phyloP scores from a whole-genome alignment of 768 basidiomycete genomes.

The Psilocybe tampanensis region DNA sequence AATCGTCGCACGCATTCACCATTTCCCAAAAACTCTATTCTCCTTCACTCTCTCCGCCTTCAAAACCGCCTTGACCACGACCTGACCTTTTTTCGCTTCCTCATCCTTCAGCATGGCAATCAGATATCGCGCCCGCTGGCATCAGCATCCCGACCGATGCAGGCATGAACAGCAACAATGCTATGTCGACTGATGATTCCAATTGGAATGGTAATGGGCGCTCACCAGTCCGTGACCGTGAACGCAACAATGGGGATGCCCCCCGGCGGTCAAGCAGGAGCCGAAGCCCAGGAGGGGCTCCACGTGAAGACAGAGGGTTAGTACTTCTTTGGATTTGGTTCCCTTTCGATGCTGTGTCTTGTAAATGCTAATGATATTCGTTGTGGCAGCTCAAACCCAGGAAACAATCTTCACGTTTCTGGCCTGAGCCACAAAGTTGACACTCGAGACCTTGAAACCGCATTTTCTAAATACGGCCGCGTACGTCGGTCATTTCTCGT shows the following conservation, averaged over 20 bases:
- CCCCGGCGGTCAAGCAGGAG: conserved; percentile 77
- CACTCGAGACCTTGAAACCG: conserved; percentile 84
- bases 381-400: conserved; percentile 57
- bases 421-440: conserved; percentile 63
- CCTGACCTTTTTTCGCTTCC: conserved; percentile 40
- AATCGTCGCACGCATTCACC: conserved; percentile 18
- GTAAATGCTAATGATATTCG: conserved; percentile 19
- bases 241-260: conserved; percentile 44
- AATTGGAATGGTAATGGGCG: conserved; percentile 48
- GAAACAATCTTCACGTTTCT: conserved; percentile 68
- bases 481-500: conserved; percentile 17
- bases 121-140: conserved; percentile 75
- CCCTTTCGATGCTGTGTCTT: conserved; percentile 21
- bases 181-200: conserved; percentile 56
- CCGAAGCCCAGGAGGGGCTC: conserved; percentile 63
- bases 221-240: conserved; percentile 36
- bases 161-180: conserved; percentile 38
- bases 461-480: conserved; percentile 83
- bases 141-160: conserved; percentile 73
- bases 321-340: conserved; percentile 28
- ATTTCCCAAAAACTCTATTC: conserved; percentile 23
- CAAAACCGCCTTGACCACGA: conserved; percentile 35
- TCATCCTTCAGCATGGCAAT: conserved; percentile 73
- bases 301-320: conserved; percentile 58
- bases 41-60: conserved; percentile 28